A percentile compares a stretch with the other conserved stretches of the same genome.
Conservation (phyloP, 2,329 filamentous ascomycete species). For the Claviceps sorghi region DNA sequence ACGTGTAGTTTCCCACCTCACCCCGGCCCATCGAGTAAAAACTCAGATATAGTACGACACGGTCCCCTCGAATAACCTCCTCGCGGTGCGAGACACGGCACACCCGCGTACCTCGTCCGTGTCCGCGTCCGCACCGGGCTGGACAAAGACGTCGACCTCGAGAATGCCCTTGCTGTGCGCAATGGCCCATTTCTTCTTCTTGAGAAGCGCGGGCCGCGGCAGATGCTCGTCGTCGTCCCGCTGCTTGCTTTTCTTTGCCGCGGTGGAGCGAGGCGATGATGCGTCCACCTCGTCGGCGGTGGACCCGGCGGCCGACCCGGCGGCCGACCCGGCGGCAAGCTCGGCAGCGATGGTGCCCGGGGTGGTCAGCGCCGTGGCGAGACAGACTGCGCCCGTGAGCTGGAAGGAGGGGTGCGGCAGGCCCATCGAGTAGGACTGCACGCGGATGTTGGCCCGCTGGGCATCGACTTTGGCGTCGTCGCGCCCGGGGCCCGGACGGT, state of each 20-base stretch:
- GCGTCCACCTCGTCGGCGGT: too few relatives aligned
- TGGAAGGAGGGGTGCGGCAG: conserved; percentile 36
- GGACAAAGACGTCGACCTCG: neutral
- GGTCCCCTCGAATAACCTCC: neutral
- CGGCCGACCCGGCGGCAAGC: conserved; percentile 4
- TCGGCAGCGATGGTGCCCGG: conserved; percentile 24
- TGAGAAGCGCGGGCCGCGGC: too few relatives aligned
- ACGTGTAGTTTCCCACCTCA: too few relatives aligned
- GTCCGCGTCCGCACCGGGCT: too few relatives aligned
- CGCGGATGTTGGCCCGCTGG: conserved; percentile 22
- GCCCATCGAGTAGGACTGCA: conserved; percentile 34
- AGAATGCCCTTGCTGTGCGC: neutral
- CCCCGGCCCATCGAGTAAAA: too few relatives aligned
- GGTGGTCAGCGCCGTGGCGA: conserved; percentile 29
- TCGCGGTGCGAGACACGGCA: neutral
- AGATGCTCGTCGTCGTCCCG: too few relatives aligned
- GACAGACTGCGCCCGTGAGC: conserved; percentile 34
- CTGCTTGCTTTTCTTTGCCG: too few relatives aligned
- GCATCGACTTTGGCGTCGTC: neutral
- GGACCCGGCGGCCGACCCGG: too few relatives aligned
- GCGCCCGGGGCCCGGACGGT: conserved; percentile 18
- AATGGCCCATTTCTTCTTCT: neutral
- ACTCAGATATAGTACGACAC: neutral
- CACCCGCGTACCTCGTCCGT: neutral
- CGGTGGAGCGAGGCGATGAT: too few relatives aligned